Evolutionary conservation across 2,329 filamentous ascomycete species (phyloP).

Genomic region (Aspergillus arachidicola): DNA sequence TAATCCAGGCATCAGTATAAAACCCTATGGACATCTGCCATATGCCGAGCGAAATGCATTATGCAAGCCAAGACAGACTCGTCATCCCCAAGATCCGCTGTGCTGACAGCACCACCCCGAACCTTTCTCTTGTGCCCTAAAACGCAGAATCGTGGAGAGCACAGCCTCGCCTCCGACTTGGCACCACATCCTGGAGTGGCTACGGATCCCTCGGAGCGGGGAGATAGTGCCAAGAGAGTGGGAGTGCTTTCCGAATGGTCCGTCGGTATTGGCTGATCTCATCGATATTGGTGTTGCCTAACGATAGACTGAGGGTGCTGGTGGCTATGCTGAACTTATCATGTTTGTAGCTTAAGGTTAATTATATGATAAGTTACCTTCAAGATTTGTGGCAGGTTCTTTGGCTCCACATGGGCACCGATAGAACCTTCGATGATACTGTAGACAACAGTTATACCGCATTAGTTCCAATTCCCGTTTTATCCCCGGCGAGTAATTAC

Average conservation of each 20-base stretch:
- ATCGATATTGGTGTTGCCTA: not conserved
- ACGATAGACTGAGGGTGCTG: not conserved
- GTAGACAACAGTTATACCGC: not conserved
- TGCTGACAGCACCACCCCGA: not conserved
- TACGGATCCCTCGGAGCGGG: not conserved
- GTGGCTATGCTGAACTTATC: not conserved
- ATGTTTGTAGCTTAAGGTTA: not conserved
- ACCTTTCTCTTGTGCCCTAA: not conserved
- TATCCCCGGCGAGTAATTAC: not conserved
- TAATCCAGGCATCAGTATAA: not conserved
- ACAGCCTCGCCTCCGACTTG: slow-evolving; percentile 1
- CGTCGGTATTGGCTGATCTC: not conserved
- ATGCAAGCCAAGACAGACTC: slow-evolving; percentile 3
- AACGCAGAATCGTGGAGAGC: not conserved
- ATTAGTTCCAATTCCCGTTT: accelerated
- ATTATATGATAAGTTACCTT: not conserved
- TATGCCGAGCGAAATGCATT: not conserved
- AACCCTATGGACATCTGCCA: not conserved
- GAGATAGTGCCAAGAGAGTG: not conserved
- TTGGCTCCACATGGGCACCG: not conserved
- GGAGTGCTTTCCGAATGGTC: not conserved
- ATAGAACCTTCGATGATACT: not conserved
- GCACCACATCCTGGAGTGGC: not conserved
- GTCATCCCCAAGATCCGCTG: slow-evolving; percentile 1
- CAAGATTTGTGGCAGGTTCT: not conserved